phyloP scores from a whole-genome alignment of 176 grass and related monocot genomes.

The Oryza australiensis region DNA sequence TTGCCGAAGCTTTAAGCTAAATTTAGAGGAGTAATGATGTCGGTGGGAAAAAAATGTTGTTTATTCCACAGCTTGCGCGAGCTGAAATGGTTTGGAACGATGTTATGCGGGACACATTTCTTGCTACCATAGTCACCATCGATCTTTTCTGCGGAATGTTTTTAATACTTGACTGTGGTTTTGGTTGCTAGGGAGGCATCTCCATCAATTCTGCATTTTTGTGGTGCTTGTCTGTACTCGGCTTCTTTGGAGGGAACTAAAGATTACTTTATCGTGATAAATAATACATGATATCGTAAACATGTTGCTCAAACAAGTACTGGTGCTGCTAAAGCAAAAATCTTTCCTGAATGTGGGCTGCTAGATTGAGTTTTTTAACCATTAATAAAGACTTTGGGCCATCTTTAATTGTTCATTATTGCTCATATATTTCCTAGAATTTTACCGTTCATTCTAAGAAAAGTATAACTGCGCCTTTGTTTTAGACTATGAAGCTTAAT shows the following conservation, averaged over 20 bases:
- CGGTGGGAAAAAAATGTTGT: constrained; percentile 26
- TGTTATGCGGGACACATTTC: constrained; percentile 25
- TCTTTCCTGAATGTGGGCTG: background rate
- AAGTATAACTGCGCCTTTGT: background rate
- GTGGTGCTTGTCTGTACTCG: constrained; percentile 20
- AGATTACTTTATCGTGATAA: constrained; percentile 22
- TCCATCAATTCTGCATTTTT: constrained; percentile 49
- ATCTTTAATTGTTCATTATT: constrained; percentile 2
- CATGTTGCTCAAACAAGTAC: background rate
- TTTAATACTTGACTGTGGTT: background rate
- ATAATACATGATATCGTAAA: background rate
- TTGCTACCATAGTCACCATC: constrained; percentile 13
- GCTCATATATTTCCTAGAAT: background rate
- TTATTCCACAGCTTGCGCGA: constrained; percentile 4
- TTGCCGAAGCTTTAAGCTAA: constrained; percentile 50
- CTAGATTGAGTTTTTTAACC: background rate
- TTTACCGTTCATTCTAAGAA: background rate
- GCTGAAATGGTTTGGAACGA: constrained; percentile 29
- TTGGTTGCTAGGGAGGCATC: background rate
- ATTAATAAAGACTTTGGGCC: background rate
- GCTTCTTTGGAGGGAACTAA: background rate
- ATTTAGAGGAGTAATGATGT: constrained; percentile 37
- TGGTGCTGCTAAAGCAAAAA: constrained; percentile 13
- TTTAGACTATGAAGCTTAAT: background rate
- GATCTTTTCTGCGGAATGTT: constrained; percentile 4